These are phyloP conservation scores for Zygoascus bituminiphila DNA, from an alignment of 805 yeast genomes.

Conservation along the genomic window DNA sequence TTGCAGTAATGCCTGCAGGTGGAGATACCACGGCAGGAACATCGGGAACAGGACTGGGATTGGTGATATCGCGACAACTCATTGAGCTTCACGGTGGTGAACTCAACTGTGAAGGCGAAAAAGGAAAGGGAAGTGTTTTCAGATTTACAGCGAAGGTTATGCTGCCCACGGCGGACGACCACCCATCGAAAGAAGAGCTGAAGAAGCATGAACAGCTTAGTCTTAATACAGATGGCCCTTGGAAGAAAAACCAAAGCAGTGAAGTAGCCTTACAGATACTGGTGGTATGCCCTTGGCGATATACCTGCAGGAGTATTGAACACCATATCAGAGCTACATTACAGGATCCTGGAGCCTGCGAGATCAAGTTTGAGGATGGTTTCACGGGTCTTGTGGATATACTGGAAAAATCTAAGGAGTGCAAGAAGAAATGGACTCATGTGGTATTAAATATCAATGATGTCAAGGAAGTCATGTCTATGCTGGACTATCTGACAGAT, in stretches of 20 bases:
- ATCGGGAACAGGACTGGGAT: constrained; percentile 30
- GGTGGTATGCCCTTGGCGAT: constrained; percentile 24
- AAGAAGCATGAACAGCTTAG: constrained; percentile 7
- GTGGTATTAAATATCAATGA: constrained; percentile 23
- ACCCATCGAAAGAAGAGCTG: constrained; percentile 16
- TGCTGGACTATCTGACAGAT: constrained; percentile 8
- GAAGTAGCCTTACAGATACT: constrained; percentile 13
- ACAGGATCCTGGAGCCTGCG: constrained; percentile 16
- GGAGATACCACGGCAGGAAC: constrained; percentile 10
- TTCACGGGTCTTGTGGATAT: constrained; percentile 3
- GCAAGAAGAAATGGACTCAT: constrained; percentile 21
- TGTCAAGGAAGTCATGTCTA: constrained; percentile 13
- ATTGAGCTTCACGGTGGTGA: constrained; percentile 29
- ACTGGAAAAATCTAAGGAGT: background rate
- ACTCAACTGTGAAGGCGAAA: constrained; percentile 24
- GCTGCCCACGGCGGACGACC: constrained; percentile 22
- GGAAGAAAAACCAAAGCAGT: constrained; percentile 1
- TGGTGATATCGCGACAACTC: constrained; percentile 29
- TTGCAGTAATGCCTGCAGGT: background rate
- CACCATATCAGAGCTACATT: constrained; percentile 25
- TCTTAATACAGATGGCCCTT: background rate
- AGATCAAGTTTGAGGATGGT: constrained; percentile 10
- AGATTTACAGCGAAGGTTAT: constrained; percentile 23
- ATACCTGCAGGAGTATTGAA: constrained; percentile 22
- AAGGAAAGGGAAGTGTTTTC: constrained; percentile 26